A percentile compares a stretch with the other conserved stretches of the same genome.
phyloP scores from a whole-genome alignment of 208 protist species.

The Polymyxa betae region DNA sequence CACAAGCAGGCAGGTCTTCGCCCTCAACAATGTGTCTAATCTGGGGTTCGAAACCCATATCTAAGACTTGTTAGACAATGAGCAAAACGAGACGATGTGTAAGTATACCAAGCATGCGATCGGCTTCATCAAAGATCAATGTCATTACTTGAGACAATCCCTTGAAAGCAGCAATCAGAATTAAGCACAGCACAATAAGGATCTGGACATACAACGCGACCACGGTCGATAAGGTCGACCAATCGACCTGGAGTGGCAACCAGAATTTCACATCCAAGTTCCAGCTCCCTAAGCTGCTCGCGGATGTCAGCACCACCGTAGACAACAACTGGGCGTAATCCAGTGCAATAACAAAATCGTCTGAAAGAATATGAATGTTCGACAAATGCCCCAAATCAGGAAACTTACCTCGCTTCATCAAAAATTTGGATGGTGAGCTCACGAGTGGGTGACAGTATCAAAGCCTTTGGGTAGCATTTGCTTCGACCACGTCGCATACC shows the following conservation, averaged over 20 bases:
- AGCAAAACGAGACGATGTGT: conserved; percentile 17
- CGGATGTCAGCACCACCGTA: conserved; percentile 95
- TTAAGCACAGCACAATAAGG: background rate
- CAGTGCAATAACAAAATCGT: conserved; percentile 92
- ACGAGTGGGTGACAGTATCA: conserved; percentile 90
- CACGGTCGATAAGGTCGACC: conserved; percentile 81
- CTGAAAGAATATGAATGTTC: background rate
- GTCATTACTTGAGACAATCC: background rate
- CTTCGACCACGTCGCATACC: conserved; percentile 58
- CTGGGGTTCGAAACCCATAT: conserved; percentile 91
- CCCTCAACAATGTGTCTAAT: conserved; percentile 92
- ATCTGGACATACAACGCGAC: conserved; percentile 9
- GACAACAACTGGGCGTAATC: conserved; percentile 88
- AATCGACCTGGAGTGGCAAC: conserved; percentile 85
- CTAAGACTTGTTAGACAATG: background rate
- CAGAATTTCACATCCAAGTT: conserved; percentile 87
- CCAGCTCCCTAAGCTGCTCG: conserved; percentile 92
- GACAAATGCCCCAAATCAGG: background rate
- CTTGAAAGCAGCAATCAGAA: background rate
- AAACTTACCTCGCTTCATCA: conserved; percentile 82
- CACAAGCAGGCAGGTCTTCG: conserved; percentile 84
- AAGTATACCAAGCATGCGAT: conserved; percentile 60
- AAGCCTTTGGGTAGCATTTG: conserved; percentile 80
- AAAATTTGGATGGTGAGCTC: conserved; percentile 91
- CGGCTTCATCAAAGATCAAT: conserved; percentile 61